Evolutionary conservation across 1,284 basidiomycete species (phyloP), one percentile per base, ranked within the genome.

Genomic region (Microbotryum scabiosae): DNA sequence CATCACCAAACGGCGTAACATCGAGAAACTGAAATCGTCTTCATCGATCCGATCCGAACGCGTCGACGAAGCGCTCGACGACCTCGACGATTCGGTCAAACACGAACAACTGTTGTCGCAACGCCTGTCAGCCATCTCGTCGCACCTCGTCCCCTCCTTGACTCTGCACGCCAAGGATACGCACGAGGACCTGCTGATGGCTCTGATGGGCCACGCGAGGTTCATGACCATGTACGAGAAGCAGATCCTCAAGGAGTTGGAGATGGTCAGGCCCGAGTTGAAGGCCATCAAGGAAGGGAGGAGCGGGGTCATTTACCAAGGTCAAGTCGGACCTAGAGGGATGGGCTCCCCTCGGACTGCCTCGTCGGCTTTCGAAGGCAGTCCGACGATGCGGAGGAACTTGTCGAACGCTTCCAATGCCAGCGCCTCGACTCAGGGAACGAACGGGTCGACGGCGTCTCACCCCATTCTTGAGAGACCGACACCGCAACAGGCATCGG

Each of bases 1-100:
- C 4, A 96, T 97, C 68, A 89, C 85, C 25, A 96, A 94, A 75
- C 82, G 91, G 51, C 79, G 91, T 41, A 84, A 87, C 59, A 89
- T 96, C 60, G 92, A 97, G 72, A 83, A 91, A 50, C 75, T 97
- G 70, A 92, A 92, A 73, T 56, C 44, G 7, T 56, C 59, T 28
- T 86, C 87, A 2, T 91, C 84, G 69, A 93, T 97, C 62, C 83
- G 85, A 60, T 82, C 87, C 14, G 84, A 88, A 60, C 85, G 84
- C 61, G 93, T 94, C 5, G 90, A 96, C 73, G 91, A 94, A 71
- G 91, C 92, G 0, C 76, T 97, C 51, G 88, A 90, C 72, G 92
- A 97, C 63, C 84, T 96, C 77, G 87, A 93, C 75, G 91, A 96
- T 83, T 68, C 91, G 88, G 91, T 92, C 3, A 85, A 86, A 69